A percentile compares a stretch with the other conserved stretches of the same genome.
These are phyloP conservation scores for Auricularia heimuer DNA, from an alignment of 768 basidiomycete species.

Conservation along the genomic window DNA sequence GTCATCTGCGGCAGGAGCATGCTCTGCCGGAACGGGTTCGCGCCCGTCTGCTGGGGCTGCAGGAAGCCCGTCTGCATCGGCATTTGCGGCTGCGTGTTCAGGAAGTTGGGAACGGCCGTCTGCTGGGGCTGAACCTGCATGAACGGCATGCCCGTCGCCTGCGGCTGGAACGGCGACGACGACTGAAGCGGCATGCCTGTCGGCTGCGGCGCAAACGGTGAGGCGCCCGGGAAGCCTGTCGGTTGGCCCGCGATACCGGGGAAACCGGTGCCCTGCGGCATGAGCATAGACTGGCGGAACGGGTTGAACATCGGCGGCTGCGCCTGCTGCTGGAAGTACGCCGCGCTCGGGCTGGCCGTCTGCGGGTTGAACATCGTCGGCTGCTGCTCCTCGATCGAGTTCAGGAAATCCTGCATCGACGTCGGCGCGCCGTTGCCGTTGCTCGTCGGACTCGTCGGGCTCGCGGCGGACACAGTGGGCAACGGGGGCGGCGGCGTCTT, in stretches of 20 bases:
- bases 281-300: conserved; percentile 52
- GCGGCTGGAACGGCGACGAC: neutral
- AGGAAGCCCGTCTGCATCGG: conserved; percentile 21
- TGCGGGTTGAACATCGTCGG: conserved; percentile 61
- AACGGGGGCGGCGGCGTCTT: conserved; percentile 12
- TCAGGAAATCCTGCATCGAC: conserved; percentile 75
- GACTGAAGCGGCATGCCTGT: conserved; percentile 19
- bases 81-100: conserved; percentile 28
- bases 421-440: conserved; percentile 21
- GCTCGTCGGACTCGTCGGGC: conserved; percentile 8
- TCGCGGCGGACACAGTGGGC: conserved; percentile 15
- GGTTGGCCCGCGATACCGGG: conserved; percentile 20
- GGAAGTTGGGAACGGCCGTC: conserved; percentile 44
- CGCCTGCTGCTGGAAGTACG: conserved; percentile 16
- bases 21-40: conserved; percentile 80
- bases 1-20: conserved; percentile 58
- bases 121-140: conserved; percentile 36
- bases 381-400: conserved; percentile 70
- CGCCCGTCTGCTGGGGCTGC: conserved; percentile 29
- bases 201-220: conserved; percentile 33
- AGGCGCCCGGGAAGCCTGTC: conserved; percentile 24
- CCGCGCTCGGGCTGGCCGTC: conserved; percentile 32
- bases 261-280: conserved; percentile 22
- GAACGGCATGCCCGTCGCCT: conserved; percentile 3
- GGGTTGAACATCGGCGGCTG: conserved; percentile 65